These are phyloP conservation scores for Gracilaria caudata DNA, from an alignment of 23 red algal genomes.

Conservation along the genomic window DNA sequence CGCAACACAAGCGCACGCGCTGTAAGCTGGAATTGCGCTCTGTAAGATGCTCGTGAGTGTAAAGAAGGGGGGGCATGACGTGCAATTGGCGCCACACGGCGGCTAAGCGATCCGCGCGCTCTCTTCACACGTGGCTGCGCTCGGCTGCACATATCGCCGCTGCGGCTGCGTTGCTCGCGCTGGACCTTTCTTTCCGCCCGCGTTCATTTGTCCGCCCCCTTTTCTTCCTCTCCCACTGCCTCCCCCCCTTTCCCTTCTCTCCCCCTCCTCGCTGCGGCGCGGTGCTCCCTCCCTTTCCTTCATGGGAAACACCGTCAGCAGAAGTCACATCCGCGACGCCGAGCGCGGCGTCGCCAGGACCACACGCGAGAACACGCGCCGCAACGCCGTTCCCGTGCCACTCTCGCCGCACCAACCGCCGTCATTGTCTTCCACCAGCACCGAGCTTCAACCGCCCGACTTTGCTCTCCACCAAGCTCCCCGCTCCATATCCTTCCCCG, in stretches of 20 bases:
- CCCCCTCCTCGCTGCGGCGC: neutral
- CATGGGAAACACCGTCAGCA: conserved; percentile 57
- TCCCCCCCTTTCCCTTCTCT: neutral
- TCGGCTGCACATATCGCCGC: neutral
- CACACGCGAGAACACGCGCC: conserved; percentile 48
- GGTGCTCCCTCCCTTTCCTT: neutral
- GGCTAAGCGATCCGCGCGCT: conserved; percentile 5
- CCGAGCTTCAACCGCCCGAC: conserved; percentile 1
- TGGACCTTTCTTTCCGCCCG: neutral
- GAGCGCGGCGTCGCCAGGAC: conserved; percentile 49
- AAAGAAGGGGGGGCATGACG: conserved; percentile 8
- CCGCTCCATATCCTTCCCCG: conserved; percentile 20
- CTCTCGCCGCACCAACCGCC: conserved; percentile 3
- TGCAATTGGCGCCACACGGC: conserved; percentile 12
- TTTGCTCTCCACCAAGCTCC: neutral
- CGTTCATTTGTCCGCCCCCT: neutral
- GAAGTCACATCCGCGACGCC: conserved; percentile 62
- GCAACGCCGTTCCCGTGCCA: conserved; percentile 28
- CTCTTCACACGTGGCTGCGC: conserved; percentile 16
- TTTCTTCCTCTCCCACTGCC: neutral
- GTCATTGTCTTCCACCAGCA: conserved; percentile 26
- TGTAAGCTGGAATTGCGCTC: neutral
- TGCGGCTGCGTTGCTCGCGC: neutral
- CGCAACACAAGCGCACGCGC: neutral
- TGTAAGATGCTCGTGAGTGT: neutral